Base-by-base conservation (phyloP, 2,329 filamentous ascomycete species). In the Tympanopsis confertula region DNA sequence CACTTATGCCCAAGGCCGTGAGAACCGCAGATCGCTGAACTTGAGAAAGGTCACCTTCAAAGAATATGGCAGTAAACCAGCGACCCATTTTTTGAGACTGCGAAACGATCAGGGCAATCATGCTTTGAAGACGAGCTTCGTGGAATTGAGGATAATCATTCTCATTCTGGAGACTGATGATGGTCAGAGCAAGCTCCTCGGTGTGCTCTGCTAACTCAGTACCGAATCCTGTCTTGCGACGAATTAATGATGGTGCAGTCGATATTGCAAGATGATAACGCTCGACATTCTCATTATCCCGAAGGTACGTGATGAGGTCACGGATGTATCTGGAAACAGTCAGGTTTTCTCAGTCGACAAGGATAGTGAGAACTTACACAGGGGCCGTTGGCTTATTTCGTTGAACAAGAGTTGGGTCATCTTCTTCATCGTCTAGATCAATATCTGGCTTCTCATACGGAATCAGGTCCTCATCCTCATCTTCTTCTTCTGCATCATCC, bases 21-120 rank as follows among this genome's bases (percentile, higher is more conserved):
- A 98, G 77, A 26, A 96, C 70, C 0, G 83, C 76, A 5, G 82
- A 84, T 28, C 91, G 74, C 54, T 96, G 89, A 0, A 80, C 74
- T 26, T 96, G 65, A 0, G 88, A 94, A 56, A 91, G 88, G 53
- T 98, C 91, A 13, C 88, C 88, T 30, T 86, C 81, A 53, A 95
- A 96, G 53, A 91, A 93, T 0, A 83, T 82, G 40, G 79, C 77
- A 3, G 82, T 78, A 41, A 93, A 85, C 82, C 86, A 93, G 13
- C 77, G 83, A 0, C 78, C 88, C 73, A 95, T 86, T 38, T 73
- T 69, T 36, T 74, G 63, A 0, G 91, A 86, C 45, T 84, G 75
- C 1, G 85, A 79, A 2, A 91, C 68, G 0, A 94, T 65, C 5
- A 94, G 61, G 0, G 88, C 83, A 33, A 95, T 78, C 65, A 98